Conservation (phyloP, 1,139 yeast genomes). For the Hyphopichia wangnamkhiaoensis region DNA sequence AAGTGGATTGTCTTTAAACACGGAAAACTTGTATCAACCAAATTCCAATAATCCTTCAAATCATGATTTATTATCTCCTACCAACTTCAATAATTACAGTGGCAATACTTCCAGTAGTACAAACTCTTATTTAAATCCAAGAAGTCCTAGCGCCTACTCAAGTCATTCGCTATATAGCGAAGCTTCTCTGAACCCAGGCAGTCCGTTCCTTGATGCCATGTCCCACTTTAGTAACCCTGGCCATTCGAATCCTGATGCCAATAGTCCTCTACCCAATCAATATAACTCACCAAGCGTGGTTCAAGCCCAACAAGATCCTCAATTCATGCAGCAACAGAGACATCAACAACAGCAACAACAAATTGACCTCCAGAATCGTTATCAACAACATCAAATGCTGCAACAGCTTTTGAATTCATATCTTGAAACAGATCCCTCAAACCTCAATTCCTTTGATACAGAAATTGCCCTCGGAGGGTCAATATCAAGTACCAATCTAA, state of each 20-base stretch:
- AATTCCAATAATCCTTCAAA: constrained; percentile 6
- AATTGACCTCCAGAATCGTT: too few relatives aligned
- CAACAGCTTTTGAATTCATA: constrained; percentile 7
- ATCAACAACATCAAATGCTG: constrained; percentile 12
- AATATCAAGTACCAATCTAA: constrained; percentile 38
- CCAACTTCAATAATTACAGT: constrained; percentile 5
- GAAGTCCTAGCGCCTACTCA: constrained; percentile 21
- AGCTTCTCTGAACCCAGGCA: constrained; percentile 38
- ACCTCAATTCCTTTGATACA: constrained; percentile 25
- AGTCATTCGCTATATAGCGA: constrained; percentile 37
- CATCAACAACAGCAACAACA: constrained; percentile 1
- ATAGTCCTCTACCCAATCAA: constrained; percentile 4
- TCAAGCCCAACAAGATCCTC: not conserved
- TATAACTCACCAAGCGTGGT: not conserved
- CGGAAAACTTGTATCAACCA: constrained; percentile 9
- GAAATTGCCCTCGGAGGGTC: constrained; percentile 47
- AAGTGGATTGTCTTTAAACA: constrained; percentile 9
- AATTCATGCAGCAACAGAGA: not conserved
- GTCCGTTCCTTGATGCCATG: constrained; percentile 42
- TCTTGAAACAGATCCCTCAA: constrained; percentile 11
- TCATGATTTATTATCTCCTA: constrained; percentile 4
- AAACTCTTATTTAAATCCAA: constrained; percentile 12
- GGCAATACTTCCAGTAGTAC: not conserved
- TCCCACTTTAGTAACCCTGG: constrained; percentile 29
- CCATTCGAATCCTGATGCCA: constrained; percentile 14